Evolutionary conservation across 1,139 yeast genomes (phyloP).

Genomic region (Eremothecium gossypii): DNA sequence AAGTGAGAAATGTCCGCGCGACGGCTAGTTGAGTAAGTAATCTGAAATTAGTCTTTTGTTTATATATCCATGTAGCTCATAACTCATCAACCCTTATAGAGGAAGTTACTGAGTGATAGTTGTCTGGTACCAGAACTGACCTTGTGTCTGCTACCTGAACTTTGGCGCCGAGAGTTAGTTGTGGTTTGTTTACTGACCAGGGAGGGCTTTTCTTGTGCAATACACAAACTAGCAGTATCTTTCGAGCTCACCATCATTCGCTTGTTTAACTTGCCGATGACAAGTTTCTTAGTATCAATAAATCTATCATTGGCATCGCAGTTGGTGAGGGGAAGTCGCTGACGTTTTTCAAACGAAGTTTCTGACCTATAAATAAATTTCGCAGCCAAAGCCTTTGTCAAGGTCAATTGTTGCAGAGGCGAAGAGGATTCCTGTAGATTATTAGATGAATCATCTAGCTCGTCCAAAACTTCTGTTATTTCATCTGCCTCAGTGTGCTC

Average conservation of each 20-base stretch:
- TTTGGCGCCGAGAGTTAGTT: background rate
- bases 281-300: background rate
- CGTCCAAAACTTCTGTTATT: background rate
- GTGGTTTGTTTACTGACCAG: background rate
- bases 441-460: background rate
- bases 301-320: background rate
- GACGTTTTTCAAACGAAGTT: background rate
- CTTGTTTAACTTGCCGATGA: background rate
- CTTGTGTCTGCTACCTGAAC: background rate
- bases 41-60: too few relatives aligned
- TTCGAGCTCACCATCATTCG: background rate
- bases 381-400: background rate
- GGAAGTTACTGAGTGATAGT: background rate
- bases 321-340: background rate
- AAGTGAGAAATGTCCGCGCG: too few relatives aligned
- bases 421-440: too few relatives aligned
- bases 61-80: background rate
- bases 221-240: background rate
- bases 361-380: slow-evolving; percentile 1
- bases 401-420: background rate
- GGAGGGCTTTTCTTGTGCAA: too few relatives aligned
- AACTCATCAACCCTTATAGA: background rate
- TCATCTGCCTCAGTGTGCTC: background rate
- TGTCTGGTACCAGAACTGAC: background rate
- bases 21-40: too few relatives aligned